Base-by-base conservation (phyloP, 2,329 filamentous ascomycete genomes). In the Ophiostoma ulmi region DNA sequence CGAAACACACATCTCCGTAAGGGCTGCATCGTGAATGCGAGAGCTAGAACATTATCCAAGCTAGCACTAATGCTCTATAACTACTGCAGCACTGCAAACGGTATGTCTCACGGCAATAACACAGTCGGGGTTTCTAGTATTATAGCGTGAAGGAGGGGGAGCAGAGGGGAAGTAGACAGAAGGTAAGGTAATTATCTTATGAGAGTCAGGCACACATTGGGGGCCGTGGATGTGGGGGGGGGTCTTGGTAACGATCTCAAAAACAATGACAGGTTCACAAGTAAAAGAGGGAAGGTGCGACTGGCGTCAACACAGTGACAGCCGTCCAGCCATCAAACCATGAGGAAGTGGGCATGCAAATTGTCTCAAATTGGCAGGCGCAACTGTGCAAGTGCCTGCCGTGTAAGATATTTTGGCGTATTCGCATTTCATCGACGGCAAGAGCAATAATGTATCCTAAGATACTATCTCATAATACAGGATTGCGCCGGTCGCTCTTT, bases 61-160 rank as follows among this genome's bases (percentile, higher is more conserved):
- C 5, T 17, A 44, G 41, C 41, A 44, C 41, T 17, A 44, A 44
- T 14, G 41, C 8, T 39, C 38, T 39, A 5, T 8, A 8, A 39
- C 10, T 39, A 10, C 11, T 39, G 31, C 14, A 11, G 22, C 52
- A 63, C 58, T 26, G 55, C 55, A 61, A 61, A 61, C 55, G 55
- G 58, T 63, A 26, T n/a, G 55, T 61, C 55, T 61, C 22, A 61
- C 55, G 55, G 55, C 55, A 61, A 61, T 35, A 61, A 14, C 13
- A 35, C 55, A 55, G 26, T 26, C 26, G 55, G 55, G 22, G 26
- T 22, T 61, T 61, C 55, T 14, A 26, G 58, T 63, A 13, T 20
- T 63, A 20, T 63, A 61, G 58, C 58, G 58, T 14, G 11, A 63
- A 35, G 20, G 58, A 63, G 26, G 58, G 26, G 58, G n/a, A 55